Evolutionary conservation across 2,329 filamentous ascomycete species (phyloP).

Genomic region (Xylaria arbuscula): DNA sequence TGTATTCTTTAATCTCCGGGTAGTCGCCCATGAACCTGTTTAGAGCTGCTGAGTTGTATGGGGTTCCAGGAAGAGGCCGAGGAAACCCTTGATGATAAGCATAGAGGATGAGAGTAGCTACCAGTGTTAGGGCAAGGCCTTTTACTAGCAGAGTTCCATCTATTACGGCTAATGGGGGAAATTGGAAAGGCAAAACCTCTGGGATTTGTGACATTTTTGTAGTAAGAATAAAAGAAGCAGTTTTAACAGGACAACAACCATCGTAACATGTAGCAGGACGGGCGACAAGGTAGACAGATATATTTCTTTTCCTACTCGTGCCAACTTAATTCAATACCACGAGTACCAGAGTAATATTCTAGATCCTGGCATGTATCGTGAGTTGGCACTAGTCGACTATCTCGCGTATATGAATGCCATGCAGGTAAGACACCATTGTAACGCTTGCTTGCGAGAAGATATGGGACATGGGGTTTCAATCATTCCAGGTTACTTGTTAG

Average conservation of each 20-base stretch:
- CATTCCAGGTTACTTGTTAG: background rate
- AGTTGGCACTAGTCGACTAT: background rate
- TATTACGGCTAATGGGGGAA: background rate
- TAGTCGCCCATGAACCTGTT: slow-evolving; percentile 48
- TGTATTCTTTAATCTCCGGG: background rate
- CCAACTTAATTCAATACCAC: background rate
- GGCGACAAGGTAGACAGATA: background rate
- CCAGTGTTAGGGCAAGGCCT: background rate
- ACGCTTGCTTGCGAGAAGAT: background rate
- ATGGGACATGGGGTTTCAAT: background rate
- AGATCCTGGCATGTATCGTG: background rate
- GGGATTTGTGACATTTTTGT: background rate
- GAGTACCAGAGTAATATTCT: background rate
- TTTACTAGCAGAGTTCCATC: background rate
- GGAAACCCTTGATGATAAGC: background rate
- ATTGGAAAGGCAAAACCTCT: background rate
- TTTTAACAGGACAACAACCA: background rate
- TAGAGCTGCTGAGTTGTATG: slow-evolving; percentile 50
- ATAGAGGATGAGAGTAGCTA: background rate
- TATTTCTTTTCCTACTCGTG: background rate
- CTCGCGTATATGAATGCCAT: background rate
- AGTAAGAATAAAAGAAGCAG: background rate
- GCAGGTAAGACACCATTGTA: background rate
- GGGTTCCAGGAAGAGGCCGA: slow-evolving; percentile 44
- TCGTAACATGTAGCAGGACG: background rate